Percentiles rank a stretch among this genome's conserved stretches.
These are phyloP conservation scores for Penicillium sclerotigenum DNA, from an alignment of 2,329 filamentous ascomycete species.

Conservation along the genomic window DNA sequence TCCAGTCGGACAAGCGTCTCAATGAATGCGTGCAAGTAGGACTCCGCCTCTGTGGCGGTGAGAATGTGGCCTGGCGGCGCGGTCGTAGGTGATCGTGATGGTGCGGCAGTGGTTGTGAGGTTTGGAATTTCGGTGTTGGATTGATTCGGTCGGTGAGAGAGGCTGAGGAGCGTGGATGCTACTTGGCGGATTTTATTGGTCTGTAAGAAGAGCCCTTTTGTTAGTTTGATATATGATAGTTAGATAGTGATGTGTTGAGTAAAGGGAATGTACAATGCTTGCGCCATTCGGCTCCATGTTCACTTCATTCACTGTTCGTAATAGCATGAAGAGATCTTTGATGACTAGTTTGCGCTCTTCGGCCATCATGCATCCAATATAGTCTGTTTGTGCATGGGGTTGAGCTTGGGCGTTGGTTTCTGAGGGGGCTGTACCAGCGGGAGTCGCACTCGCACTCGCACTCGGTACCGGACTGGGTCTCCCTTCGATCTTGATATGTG, in stretches of 20 bases:
- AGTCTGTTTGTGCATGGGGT: constrained; percentile 42
- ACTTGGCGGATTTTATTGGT: constrained; percentile 83
- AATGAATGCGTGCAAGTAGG: constrained; percentile 68
- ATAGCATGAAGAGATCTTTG: constrained; percentile 69
- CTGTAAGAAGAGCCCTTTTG: constrained; percentile 32
- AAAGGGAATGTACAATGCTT: constrained; percentile 54
- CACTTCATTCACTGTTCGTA: constrained; percentile 75
- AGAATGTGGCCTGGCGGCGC: constrained; percentile 27
- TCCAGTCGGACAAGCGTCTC: constrained; percentile 73
- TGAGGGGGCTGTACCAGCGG: neutral
- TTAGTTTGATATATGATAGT: neutral
- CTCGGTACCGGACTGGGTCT: constrained; percentile 8
- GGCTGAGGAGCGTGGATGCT: constrained; percentile 72
- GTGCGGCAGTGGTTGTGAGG: constrained; percentile 40
- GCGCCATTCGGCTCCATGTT: constrained; percentile 74
- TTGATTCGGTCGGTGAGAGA: constrained; percentile 52
- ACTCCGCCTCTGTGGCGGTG: constrained; percentile 57
- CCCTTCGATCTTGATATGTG: constrained; percentile 21
- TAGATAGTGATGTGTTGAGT: neutral
- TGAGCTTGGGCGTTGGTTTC: constrained; percentile 29
- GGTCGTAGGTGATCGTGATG: constrained; percentile 64
- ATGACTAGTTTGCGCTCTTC: constrained; percentile 78
- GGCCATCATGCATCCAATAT: constrained; percentile 63
- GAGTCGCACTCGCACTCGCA: neutral
- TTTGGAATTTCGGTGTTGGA: constrained; percentile 7